Evolutionary conservation across 2,329 filamentous ascomycete genomes (phyloP), one percentile per base, ranked within the genome.

Genomic region (Laburnicola sp.): DNA sequence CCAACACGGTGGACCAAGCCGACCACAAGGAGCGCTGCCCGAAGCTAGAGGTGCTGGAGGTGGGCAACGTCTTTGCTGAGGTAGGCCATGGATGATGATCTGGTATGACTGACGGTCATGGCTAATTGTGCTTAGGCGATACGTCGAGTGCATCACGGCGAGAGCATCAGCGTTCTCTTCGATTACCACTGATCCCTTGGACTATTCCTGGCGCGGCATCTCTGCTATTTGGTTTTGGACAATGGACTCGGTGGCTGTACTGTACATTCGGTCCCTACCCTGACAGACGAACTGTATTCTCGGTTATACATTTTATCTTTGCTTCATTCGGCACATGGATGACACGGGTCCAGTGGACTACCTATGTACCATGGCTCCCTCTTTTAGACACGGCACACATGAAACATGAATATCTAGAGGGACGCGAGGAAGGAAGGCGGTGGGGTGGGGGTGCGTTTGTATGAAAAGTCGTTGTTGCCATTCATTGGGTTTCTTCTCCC

Each of bases 91-190:
- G 16, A 16, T 10, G 23, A 4, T 22, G 9, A 11, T 8, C 1
- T 27, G 21, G 38, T 16, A 34, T 10, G 28, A 2, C 16, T 21
- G 4, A 4, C 2, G 3, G 32, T 26, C 6, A 7, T 23, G 4
- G 50, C 67, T 72, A 57, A 72, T 51, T 39, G 1, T 23, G 51
- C 22, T 9, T 32, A 86, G 84, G 85, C 94, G 44, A 97, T 97
- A 63, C 88, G 94, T 57, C 86, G 94, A 57, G 93, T 97, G 52
- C 94, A 99, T 75, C 92, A 97, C 74, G 94, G 94, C 66, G 94
- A 99, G 78, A 96, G 91, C 68, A 96, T 99, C 76, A 96, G 91
- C 72, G 90, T 94, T 54, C 82, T 99, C 45, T 99, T 99, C 75
- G 87, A 91, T 70, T 88, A 90, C 74, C 87, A 90, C 71, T 91